Evolutionary conservation across 768 basidiomycete species (phyloP).

Genomic region (Chlorophyllum brunneum): DNA sequence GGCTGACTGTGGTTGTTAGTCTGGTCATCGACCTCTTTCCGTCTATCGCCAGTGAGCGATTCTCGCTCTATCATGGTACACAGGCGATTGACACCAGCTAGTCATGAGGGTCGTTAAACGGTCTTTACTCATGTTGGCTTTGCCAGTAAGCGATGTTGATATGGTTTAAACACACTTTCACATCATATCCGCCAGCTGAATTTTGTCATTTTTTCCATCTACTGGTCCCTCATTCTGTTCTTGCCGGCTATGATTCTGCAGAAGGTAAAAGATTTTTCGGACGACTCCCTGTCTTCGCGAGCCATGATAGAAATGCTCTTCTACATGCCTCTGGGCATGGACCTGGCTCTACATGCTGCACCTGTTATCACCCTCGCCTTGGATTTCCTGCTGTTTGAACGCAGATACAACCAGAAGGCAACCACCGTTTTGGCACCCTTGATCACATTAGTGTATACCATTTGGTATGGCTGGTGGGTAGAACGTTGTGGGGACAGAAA

Average conservation of each 20-base stretch:
- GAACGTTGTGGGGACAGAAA: slow-evolving; percentile 66
- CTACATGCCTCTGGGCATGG: slow-evolving; percentile 48
- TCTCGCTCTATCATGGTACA: not conserved
- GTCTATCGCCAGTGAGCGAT: slow-evolving; percentile 22
- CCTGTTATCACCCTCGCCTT: slow-evolving; percentile 55
- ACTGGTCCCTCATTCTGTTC: slow-evolving; percentile 61
- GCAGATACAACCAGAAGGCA: slow-evolving; percentile 39
- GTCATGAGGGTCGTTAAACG: slow-evolving; percentile 48
- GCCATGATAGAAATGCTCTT: slow-evolving; percentile 23
- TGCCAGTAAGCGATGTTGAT: slow-evolving; percentile 54
- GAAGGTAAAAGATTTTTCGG: slow-evolving; percentile 19
- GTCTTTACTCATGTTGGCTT: slow-evolving; percentile 52
- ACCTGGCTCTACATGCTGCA: slow-evolving; percentile 62
- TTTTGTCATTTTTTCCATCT: slow-evolving; percentile 46
- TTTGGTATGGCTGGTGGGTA: slow-evolving; percentile 59
- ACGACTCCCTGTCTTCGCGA: slow-evolving; percentile 24
- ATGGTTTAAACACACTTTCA: not conserved
- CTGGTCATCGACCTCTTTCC: slow-evolving; percentile 31
- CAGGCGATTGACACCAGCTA: slow-evolving; percentile 18
- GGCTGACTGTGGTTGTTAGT: slow-evolving; percentile 32
- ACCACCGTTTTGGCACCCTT: slow-evolving; percentile 26
- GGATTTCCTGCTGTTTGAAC: slow-evolving; percentile 69
- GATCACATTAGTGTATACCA: slow-evolving; percentile 24
- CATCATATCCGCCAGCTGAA: slow-evolving; percentile 24
- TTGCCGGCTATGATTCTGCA: slow-evolving; percentile 55